Conservation (phyloP, 306 rosid genomes). For the Crataegus laevigata region DNA sequence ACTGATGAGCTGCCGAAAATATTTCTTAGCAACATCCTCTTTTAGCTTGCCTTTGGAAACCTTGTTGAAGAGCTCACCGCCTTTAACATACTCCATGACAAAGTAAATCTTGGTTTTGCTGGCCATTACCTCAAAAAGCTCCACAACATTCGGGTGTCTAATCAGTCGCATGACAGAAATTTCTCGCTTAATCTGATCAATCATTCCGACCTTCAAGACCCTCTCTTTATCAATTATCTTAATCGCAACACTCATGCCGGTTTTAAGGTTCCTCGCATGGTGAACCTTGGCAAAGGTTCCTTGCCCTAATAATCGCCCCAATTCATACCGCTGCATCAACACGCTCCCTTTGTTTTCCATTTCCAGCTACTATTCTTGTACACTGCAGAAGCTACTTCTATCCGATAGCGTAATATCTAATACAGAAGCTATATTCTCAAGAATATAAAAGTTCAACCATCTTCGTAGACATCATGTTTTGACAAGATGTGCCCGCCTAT, state of each 20-base stretch:
- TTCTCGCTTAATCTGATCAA: conserved; percentile 86
- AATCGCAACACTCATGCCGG: conserved; percentile 74
- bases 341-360: conserved; percentile 73
- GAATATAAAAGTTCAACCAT: conserved; percentile 51
- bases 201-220: conserved; percentile 81
- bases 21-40: conserved; percentile 68
- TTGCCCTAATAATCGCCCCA: conserved; percentile 85
- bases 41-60: conserved; percentile 81
- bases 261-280: conserved; percentile 63
- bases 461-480: conserved; percentile 51
- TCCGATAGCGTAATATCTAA: conserved; percentile 14
- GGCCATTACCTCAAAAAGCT: conserved; percentile 97
- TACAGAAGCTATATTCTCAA: conserved; percentile 13
- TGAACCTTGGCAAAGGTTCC: conserved; percentile 98
- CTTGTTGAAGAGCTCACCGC: conserved; percentile 91
- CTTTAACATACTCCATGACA: conserved; percentile 85
- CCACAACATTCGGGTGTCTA: conserved; percentile 76
- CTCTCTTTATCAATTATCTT: conserved; percentile 78
- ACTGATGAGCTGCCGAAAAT: conserved; percentile 77
- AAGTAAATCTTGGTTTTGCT: conserved; percentile 87
- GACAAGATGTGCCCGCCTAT: conserved; percentile 23
- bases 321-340: conserved; percentile 74
- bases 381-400: conserved; percentile 18
- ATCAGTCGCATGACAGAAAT: conserved; percentile 79
- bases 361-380: conserved; percentile 9